Evolutionary conservation across 2,329 filamentous ascomycete species (phyloP), one percentile per base, ranked within the genome.

Genomic region (Scedosporium aurantiacum): DNA sequence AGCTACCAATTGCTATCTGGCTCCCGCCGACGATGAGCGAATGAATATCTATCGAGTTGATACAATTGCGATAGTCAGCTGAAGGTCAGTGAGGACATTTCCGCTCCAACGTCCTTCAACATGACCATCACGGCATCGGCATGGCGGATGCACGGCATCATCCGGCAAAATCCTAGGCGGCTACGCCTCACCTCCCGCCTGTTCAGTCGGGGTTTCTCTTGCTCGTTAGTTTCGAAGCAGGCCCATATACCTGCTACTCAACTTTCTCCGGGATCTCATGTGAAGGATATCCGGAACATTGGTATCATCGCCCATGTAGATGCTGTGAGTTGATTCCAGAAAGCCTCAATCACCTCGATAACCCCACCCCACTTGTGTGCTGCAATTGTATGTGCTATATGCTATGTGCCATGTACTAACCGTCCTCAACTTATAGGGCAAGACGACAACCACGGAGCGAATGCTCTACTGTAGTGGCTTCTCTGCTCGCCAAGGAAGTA

Each of bases 301-400:
- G 94, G 94, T 64, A 97, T 99, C 67, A 97, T 99, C 73, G 94
- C 94, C 63, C 94, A 99, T 73, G 96, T 99, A 66, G 94, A 97
- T 85, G 94, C 94, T 62, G 82, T 85, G 73, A 61, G 80, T 72
- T 12, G 40, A 5, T 21, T 40, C 21, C 16, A 16, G 21, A 37
- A 6, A 37, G 32, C 32, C 32, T 14, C n/a, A n/a, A n/a, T n/a
- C 4, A 14, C 32, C 3, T 37, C 10, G 32, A 37, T 12, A 37
- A 12, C 32, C 32, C 32, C 32, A 37, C 32, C 10, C 32, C 32
- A 37, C 32, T 4, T 10, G 10, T 37, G 32, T 10, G 32, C 32
- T 37, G 14, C 32, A 37, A 37, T 12, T 37, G 32, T 12, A 12
- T 37, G 32, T 12, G 10, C 32, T 5, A 28, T 37, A 37, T 37